Base-by-base conservation (phyloP, 2,329 filamentous ascomycete species). In the Hymenoscyphus fructigenus region DNA sequence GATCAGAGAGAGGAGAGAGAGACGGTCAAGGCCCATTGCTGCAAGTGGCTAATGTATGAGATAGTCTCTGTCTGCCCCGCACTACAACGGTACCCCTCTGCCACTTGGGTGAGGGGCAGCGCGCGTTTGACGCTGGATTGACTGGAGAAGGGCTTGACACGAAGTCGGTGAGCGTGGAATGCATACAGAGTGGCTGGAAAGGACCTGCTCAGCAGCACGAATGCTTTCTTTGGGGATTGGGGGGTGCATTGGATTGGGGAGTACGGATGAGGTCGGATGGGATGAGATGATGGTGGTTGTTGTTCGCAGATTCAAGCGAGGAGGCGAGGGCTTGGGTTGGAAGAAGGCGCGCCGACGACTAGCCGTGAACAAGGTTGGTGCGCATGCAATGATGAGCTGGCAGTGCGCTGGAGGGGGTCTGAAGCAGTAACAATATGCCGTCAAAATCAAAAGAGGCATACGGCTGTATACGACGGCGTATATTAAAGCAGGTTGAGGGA, bases 381-480 rank as follows among this genome's bases (percentile, higher is more conserved):
- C 81, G 83, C 83, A 91, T 88, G 88, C 87, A 90, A 78, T 86
- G 88, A 90, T 91, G 88, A 88, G 88, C 85, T 91, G 88, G 87
- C 88, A 90, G 78, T 86, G 83, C 84, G 80, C 80, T 84, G 81
- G 80, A 83, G 80, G 82, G 47, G 26, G 47, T 83, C 84, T 82
- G 81, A 70, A 71, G 76, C 74, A 78, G 76, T 76, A 77, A 79
- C 81, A 79, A 78, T 79, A 81, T 81, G 80, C 78, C 76, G 75
- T 78, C 70, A 72, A 74, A 71, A 74, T 75, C 74, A 71, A 73
- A 76, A 77, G 73, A 70, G 75, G 76, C 67, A 74, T 74, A 74
- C 71, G 63, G 72, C 70, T 71, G 76, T 68, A 74, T 74, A 74
- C 71, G 62, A 71, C 70, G 70, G 68, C 69, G 68, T 70, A 72